Base-by-base conservation (phyloP, 2,329 filamentous ascomycete species). In the Penicillium sp. region DNA sequence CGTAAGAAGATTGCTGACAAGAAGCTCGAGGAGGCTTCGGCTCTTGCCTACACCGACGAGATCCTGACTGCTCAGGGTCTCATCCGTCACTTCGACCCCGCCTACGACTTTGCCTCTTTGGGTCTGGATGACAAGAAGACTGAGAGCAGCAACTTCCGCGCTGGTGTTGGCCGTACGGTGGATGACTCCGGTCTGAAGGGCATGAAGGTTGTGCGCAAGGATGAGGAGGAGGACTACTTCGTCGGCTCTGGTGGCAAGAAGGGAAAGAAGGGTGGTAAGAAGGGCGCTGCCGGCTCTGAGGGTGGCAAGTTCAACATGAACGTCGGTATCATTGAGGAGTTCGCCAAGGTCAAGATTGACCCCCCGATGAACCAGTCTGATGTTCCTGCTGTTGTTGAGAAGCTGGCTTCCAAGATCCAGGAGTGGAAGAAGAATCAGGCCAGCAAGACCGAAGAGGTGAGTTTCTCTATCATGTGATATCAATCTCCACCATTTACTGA, bases 371-470 rank as follows among this genome's bases (percentile, higher is more conserved):
- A 82, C 70, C 82, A 89, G 63, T 78, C 83, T 45, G 91, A 95
- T 61, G 84, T 97, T 11, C 83, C 90, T 22, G 76, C 76, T 50
- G 81, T 86, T 11, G 75, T 88, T 38, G 89, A 96, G 76, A 91
- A 95, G 77, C 81, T 97, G 62, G 89, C 91, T 73, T 87, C 82
- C 65, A 97, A 97, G 81, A 78, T 97, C 42, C 83, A 83, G 24
- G 78, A 86, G 71, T 98, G 91, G 89, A 95, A 95, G 78, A 76
- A 80, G 42, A 87, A 95, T 72, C 93, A 97, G 76, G 81, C 85
- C 47, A 77, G 81, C 55, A 89, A 96, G 78, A 98, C 93, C 16
- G 81, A 93, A 68, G 86, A 88, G 75, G 93, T 95, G 74, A 77
- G 85, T 73, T 56, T 28, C 31, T 11, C 38, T 26, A 4, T 38